Base-by-base conservation (phyloP, 192 early-diverging fungal genomes). In the Oehlia diaphana region DNA sequence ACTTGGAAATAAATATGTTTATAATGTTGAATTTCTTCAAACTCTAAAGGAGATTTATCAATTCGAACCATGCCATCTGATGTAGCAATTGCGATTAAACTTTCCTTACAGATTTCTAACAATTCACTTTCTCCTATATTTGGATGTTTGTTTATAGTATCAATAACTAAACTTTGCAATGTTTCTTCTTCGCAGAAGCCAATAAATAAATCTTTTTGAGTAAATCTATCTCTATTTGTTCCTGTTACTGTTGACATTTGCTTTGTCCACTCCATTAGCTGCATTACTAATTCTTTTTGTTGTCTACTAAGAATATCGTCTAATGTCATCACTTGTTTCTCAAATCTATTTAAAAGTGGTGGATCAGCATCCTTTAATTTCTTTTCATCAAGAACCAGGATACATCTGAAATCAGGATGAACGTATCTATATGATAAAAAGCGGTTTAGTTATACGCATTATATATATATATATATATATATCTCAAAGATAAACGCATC, bases 321-420 rank as follows among this genome's bases (percentile, higher is more conserved):
- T 9, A 80, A 47, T 4, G 79, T 68, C 35, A 80, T 26, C 33
- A 33, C 21, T 76, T 80, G 79, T 7, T 80, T 75, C 33, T 78
- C 76, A 68, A 78, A 78, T 67, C 76, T 19, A 68, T 78, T 78
- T 16, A 78, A 35, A 65, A 80, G 66, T 42, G 79, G 79, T 21
- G 79, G 79, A 65, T 80, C 79, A 7, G 79, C 74, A 9, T 67
- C 26, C 9, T 65, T 14, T 7, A 80, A 31, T 28, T 76, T 66
- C 19, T 80, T 80, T 63, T 80, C 74, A 76, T 78, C 75, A 2
- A 80, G 28, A 13, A 80, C 75, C 16, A 80, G 75, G 19, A 80
- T 77, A 33, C 72, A 80, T 67, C 74, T 73, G 50, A 80, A 80
- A 23, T 53, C 28, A 9, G 37, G 37, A 1, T 79, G 74, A 5